These are phyloP conservation scores for Schizophyllum commune DNA, from an alignment of 1,284 basidiomycete genomes.

Conservation along the genomic window DNA sequence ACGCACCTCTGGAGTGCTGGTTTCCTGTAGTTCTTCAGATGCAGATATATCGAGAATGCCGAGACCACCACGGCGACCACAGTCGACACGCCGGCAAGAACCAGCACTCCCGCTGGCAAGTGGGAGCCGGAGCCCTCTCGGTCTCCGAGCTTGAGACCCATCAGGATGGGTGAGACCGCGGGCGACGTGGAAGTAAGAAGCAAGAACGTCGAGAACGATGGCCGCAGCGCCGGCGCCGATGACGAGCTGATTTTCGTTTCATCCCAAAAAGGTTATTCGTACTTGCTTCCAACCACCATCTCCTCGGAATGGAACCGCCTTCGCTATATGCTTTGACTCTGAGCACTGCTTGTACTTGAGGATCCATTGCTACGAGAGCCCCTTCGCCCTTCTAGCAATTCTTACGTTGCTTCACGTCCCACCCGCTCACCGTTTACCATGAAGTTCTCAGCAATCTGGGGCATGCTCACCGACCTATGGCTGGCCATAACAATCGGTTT, in stretches of 20 bases:
- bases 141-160: constrained; percentile 11
- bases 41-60: constrained; percentile 76
- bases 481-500: constrained; percentile 13
- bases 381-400: too few relatives aligned
- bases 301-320: too few relatives aligned
- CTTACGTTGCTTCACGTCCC: too few relatives aligned
- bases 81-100: constrained; percentile 56
- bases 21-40: constrained; percentile 87
- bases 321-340: too few relatives aligned
- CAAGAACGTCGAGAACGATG: too few relatives aligned
- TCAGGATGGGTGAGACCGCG: not conserved
- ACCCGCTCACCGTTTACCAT: constrained; percentile 87
- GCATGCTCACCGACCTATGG: constrained; percentile 2
- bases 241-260: too few relatives aligned
- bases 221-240: too few relatives aligned
- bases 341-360: too few relatives aligned
- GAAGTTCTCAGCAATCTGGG: constrained; percentile 2
- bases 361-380: too few relatives aligned
- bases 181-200: too few relatives aligned
- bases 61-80: constrained; percentile 73
- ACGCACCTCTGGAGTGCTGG: constrained; percentile 71
- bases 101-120: constrained; percentile 50
- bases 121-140: constrained; percentile 37
- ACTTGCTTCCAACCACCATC: too few relatives aligned
- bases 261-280: too few relatives aligned